Base-by-base conservation (phyloP, 129 eudicot genomes). In the Centella asiatica region DNA sequence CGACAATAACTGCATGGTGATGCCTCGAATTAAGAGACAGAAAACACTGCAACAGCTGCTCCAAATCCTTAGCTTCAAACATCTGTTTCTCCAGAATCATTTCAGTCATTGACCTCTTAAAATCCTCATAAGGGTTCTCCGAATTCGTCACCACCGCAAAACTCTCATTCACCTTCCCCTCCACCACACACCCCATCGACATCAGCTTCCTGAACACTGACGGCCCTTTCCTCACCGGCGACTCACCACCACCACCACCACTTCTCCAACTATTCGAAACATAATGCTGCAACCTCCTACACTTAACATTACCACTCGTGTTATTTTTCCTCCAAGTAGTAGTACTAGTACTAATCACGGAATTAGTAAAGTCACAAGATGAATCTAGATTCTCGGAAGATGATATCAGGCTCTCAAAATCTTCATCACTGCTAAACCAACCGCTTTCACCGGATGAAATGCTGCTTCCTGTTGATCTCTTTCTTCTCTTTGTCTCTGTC, bases 41-140 rank as follows among this genome's bases (percentile, higher is more conserved):
- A 72, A 83, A 87, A 45, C 87, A 80, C 70, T 77, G 81, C 83
- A 83, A 70, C 25, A 87, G 72, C 70, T 83, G 61, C 62, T 87
- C 85, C 78, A 87, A 55, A 57, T 87, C 84, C 51, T 76, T 74
- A 0, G 83, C 72, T 55, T 81, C 88, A n/a, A 78, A 69, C 58
- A 87, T 83, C 67, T 84, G 49, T 50, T 81, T 84, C 75, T 83
- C 95, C 63, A 69, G 5, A 55, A 87, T 77, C 95, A 83, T 87
- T 68, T 84, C 96, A 80, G 74, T 0, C 94, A 88, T 88, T n/a
- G 89, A 88, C 56, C 44, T 69, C 82, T 84, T 87, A 76, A 88
- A 88, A 70, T 88, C 96, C 31, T 81, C 84, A 17, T 60, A 77
- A 6, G 96, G 96, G 31, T 81, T 72, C 37, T 74, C 64, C 25